phyloP scores from a whole-genome alignment of 495 filamentous ascomycete species.

The Haplographium delicatum region DNA sequence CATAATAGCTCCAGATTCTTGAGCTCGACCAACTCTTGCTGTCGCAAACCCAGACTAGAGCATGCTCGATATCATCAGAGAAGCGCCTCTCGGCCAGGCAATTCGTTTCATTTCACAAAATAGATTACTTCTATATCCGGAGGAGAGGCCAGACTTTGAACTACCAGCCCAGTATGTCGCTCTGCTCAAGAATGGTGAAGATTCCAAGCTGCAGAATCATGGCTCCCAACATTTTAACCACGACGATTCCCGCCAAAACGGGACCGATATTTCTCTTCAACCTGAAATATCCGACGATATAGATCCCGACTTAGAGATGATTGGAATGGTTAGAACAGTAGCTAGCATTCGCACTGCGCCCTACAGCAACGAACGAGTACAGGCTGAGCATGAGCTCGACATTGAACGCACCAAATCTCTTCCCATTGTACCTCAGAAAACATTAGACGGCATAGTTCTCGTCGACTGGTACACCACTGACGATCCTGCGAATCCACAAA shows the following conservation, averaged over 20 bases:
- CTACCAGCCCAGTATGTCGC: conserved; percentile 40
- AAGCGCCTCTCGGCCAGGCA: conserved; percentile 77
- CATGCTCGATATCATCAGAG: conserved; percentile 39
- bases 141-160: conserved; percentile 44
- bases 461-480: conserved; percentile 49
- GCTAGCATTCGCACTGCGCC: neutral
- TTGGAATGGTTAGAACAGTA: conserved; percentile 1
- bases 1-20: too few species aligned
- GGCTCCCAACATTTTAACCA: neutral
- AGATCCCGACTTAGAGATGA: neutral
- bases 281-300: neutral
- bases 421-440: conserved; percentile 38
- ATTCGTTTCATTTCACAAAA: conserved; percentile 78
- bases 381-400: conserved; percentile 5
- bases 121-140: conserved; percentile 63
- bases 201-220: neutral
- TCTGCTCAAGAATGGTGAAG: conserved; percentile 15
- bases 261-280: neutral
- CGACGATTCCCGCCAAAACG: neutral
- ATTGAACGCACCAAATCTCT: conserved; percentile 25
- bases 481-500: conserved; percentile 49
- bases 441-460: conserved; percentile 43
- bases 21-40: too few species aligned
- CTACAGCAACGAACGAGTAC: conserved; percentile 6
- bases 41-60: neutral